Percentiles rank a stretch among this genome's conserved stretches.
Evolutionary conservation across 1,139 yeast species (phyloP).

Genomic region (Suhomyces anneliseae): DNA sequence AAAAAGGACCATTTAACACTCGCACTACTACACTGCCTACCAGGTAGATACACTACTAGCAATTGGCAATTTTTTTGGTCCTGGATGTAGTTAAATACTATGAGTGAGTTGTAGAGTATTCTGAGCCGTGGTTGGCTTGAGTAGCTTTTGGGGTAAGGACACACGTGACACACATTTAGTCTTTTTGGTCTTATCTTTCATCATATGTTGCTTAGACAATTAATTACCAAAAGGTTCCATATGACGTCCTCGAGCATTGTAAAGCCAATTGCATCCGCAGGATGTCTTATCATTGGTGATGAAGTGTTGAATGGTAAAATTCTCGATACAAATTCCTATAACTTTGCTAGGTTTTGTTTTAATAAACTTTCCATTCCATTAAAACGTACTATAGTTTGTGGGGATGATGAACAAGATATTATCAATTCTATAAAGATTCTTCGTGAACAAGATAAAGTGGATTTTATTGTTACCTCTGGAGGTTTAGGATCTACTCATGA

Average conservation of each 20-base stretch:
- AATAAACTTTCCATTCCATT: conserved; percentile 59
- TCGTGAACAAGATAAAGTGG: conserved; percentile 47
- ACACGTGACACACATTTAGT: background rate
- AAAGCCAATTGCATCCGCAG: conserved; percentile 26
- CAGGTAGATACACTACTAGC: too few relatives aligned
- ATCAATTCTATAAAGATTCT: conserved; percentile 50
- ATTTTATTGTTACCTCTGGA: conserved; percentile 76
- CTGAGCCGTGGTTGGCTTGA: too few relatives aligned
- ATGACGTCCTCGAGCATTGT: background rate
- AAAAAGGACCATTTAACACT: too few relatives aligned
- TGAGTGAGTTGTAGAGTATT: too few relatives aligned
- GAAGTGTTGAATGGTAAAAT: conserved; percentile 89
- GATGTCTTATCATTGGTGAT: conserved; percentile 73
- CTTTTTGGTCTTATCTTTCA: too few relatives aligned
- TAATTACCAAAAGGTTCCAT: background rate
- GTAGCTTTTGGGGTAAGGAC: background rate
- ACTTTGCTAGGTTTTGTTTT: conserved; percentile 72
- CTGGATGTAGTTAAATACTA: too few relatives aligned
- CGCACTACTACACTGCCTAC: too few relatives aligned
- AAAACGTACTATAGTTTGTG: conserved; percentile 67
- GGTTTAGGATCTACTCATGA: conserved; percentile 91
- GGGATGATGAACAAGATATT: conserved; percentile 73
- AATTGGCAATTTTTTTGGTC: too few relatives aligned
- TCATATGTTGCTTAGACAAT: background rate
- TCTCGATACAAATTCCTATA: conserved; percentile 71